Base-by-base conservation (phyloP, 1,284 basidiomycete genomes). In the Peniophora sp. region DNA sequence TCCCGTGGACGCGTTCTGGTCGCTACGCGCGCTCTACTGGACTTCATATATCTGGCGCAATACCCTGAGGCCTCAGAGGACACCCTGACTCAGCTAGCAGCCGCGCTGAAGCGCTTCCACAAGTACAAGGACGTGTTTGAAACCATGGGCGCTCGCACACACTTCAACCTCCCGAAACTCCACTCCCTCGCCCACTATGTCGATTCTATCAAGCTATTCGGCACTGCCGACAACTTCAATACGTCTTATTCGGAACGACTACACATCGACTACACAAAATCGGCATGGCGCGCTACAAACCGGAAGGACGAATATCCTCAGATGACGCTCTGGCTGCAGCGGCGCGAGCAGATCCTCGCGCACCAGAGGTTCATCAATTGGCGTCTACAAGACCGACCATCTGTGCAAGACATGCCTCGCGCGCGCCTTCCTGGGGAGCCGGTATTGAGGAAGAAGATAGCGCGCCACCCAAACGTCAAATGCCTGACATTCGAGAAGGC, bases 301-400 rank as follows among this genome's bases (percentile, higher is more conserved):
- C 49, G 55, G 3, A 58, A 60, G 23, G 63, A 69, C 45, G 59
- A 65, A 48, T 57, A 58, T 36, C 39, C 56, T 1, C 66, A 69
- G 50, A 70, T 70, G 69, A 64, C 63, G 10, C 47, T 48, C 2
- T 69, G 68, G 68, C 55, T 71, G 1, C 56, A 62, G 24, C 53
- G 63, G 2, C 49, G 57, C 20, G 65, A 67, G 49, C 61, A 63
- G 50, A 54, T 65, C 10, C 41, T 12, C 20, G 9, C 9, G 19
- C 41, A 44, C 17, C 11, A 10, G 12, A 11, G 11, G 11, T 44
- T 11, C 41, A 19, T 44, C 12, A 19, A 44, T 11, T 44, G 41
- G 41, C 17, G 41, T 9, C 41, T 44, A 12, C 9, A 19, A 12
- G 12, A 19, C 9, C 41, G 41, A 9, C 41, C 41, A 10, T 10